Evolutionary conservation across 768 basidiomycete genomes (phyloP).

Genomic region (Amanita rubescens): DNA sequence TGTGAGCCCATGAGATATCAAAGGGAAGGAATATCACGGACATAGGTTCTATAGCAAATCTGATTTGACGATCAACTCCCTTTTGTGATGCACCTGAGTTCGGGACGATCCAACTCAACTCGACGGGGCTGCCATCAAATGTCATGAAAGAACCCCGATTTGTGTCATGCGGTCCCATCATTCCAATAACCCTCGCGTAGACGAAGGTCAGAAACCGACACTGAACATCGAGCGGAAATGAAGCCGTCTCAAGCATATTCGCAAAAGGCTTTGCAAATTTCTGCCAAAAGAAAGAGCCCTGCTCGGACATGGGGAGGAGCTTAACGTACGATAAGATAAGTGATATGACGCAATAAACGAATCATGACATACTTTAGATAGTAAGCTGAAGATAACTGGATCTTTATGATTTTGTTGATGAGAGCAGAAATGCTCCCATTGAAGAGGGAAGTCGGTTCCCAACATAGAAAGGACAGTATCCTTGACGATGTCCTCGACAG

Average conservation of each 20-base stretch:
- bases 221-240: conserved; percentile 18
- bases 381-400: background rate
- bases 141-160: conserved; percentile 23
- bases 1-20: background rate
- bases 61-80: conserved; percentile 17
- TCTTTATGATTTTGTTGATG: background rate
- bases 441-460: background rate
- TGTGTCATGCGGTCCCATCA: conserved; percentile 22
- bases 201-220: conserved; percentile 23
- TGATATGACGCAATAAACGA: background rate
- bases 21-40: conserved; percentile 8
- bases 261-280: conserved; percentile 21
- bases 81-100: conserved; percentile 10
- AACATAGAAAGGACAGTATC: background rate
- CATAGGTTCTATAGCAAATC: conserved; percentile 29
- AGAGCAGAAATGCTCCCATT: background rate
- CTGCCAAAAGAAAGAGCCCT: conserved; percentile 19
- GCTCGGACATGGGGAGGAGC: conserved; percentile 1
- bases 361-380: background rate
- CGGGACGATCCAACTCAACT: conserved; percentile 27
- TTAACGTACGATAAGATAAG: background rate
- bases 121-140: conserved; percentile 25
- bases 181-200: conserved; percentile 21
- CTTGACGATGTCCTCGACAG: background rate
- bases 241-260: conserved; percentile 22